Conservation (phyloP, 768 basidiomycete genomes). For the Lentinula sp. region DNA sequence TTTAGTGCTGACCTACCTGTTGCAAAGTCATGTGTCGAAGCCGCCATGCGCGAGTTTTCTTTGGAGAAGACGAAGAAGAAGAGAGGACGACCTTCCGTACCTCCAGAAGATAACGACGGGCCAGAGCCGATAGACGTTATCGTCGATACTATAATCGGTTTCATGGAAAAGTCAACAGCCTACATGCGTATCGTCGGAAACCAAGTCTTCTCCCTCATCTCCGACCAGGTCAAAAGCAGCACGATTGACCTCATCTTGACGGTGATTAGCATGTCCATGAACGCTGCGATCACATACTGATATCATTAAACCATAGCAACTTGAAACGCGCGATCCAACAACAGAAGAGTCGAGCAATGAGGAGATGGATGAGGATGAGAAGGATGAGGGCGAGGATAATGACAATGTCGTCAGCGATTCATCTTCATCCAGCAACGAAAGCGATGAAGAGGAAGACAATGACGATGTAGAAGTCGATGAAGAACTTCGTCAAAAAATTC, state of each 20-base stretch:
- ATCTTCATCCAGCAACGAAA: slow-evolving; percentile 13
- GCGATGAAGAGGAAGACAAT: slow-evolving; percentile 27
- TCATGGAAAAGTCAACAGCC: slow-evolving; percentile 76
- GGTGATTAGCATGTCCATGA: slow-evolving; percentile 38
- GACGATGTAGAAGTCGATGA: slow-evolving; percentile 48
- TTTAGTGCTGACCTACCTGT: slow-evolving; percentile 4
- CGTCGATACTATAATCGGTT: slow-evolving; percentile 86
- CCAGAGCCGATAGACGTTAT: slow-evolving; percentile 75
- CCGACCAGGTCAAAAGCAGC: slow-evolving; percentile 55
- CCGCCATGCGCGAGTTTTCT: slow-evolving; percentile 48
- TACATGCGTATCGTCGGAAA: slow-evolving; percentile 79
- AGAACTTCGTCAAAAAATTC: slow-evolving; percentile 63
- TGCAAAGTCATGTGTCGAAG: slow-evolving; percentile 56
- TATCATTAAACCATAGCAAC: slow-evolving; percentile 53
- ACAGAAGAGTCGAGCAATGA: slow-evolving; percentile 34
- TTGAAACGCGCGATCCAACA: slow-evolving; percentile 63
- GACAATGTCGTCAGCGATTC: slow-evolving; percentile 24
- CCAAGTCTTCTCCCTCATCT: slow-evolving; percentile 71
- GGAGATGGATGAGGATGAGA: slow-evolving; percentile 37
- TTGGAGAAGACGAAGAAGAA: slow-evolving; percentile 23
- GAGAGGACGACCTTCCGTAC: slow-evolving; percentile 31
- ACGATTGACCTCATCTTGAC: slow-evolving; percentile 78
- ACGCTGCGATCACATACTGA: background rate
- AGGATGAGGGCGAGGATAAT: slow-evolving; percentile 22
- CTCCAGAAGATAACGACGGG: slow-evolving; percentile 25